Conservation (phyloP, 2,329 filamentous ascomycete genomes). For the Septoria linicola region DNA sequence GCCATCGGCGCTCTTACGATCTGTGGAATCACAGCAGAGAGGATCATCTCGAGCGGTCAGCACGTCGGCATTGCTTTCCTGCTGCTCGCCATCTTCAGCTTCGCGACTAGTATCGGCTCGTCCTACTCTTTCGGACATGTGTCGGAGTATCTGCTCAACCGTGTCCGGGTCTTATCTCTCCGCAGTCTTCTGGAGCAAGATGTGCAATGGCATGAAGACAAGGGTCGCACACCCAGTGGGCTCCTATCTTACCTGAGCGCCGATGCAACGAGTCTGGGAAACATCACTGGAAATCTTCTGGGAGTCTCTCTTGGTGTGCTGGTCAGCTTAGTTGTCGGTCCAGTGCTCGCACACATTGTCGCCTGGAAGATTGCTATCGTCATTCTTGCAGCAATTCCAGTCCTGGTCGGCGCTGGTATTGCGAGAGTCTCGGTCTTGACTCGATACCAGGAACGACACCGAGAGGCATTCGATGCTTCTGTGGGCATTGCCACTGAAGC, state of each 20-base stretch:
- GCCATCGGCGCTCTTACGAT: slow-evolving; percentile 56
- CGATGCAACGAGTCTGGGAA: slow-evolving; percentile 65
- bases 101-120: slow-evolving; percentile 61
- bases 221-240: slow-evolving; percentile 59
- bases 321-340: slow-evolving; percentile 66
- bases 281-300: slow-evolving; percentile 67
- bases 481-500: slow-evolving; percentile 50
- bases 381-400: slow-evolving; percentile 64
- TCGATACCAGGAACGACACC: slow-evolving; percentile 55
- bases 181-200: slow-evolving; percentile 65
- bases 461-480: slow-evolving; percentile 51
- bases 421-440: slow-evolving; percentile 65
- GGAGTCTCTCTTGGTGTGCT: slow-evolving; percentile 66
- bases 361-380: slow-evolving; percentile 76
- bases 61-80: slow-evolving; percentile 61
- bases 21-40: slow-evolving; percentile 48
- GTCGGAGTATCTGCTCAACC: slow-evolving; percentile 64
- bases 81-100: slow-evolving; percentile 58
- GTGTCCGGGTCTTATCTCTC: slow-evolving; percentile 62
- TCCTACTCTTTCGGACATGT: slow-evolving; percentile 58
- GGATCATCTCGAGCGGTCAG: slow-evolving; percentile 55
- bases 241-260: slow-evolving; percentile 68
- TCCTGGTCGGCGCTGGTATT: slow-evolving; percentile 60
- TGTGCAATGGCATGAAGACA: slow-evolving; percentile 68
- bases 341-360: slow-evolving; percentile 67